Percentiles rank a stretch among this genome's conserved stretches.
Conservation (phyloP, 441 rosid species). For the Manihot esculenta region DNA sequence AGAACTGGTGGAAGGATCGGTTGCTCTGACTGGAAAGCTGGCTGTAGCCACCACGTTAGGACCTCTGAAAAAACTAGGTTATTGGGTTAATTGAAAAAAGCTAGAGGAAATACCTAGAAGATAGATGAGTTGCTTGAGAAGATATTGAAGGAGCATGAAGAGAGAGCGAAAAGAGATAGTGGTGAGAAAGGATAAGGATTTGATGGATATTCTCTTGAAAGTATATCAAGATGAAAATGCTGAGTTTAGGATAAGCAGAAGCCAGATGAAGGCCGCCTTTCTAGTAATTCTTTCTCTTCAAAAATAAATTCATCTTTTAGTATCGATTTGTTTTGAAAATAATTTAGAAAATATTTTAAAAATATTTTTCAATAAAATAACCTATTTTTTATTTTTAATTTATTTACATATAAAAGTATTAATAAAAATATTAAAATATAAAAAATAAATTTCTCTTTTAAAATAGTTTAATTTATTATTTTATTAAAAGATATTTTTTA, state of each 20-base stretch:
- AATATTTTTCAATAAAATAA: too few relatives aligned
- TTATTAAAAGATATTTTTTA: too few relatives aligned
- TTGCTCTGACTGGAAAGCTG: conserved; percentile 6
- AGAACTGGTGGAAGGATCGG: conserved; percentile 29
- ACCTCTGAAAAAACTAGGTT: conserved; percentile 26
- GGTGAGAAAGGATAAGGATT: conserved; percentile 22
- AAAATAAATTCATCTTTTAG: too few relatives aligned
- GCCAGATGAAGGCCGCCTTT: conserved; percentile 37
- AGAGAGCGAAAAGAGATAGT: conserved; percentile 20
- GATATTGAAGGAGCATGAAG: conserved; percentile 40
- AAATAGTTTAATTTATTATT: too few relatives aligned
- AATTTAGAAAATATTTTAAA: too few relatives aligned
- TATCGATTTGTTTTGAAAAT: too few relatives aligned
- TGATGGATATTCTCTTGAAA: conserved; percentile 42
- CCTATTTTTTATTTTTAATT: too few relatives aligned
- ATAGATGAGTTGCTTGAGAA: conserved; percentile 39
- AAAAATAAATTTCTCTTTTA: too few relatives aligned
- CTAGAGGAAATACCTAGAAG: conserved; percentile 24
- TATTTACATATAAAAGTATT: too few relatives aligned
- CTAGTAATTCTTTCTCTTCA: conserved; percentile 18
- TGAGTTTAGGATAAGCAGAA: conserved; percentile 31
- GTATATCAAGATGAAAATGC: conserved; percentile 26
- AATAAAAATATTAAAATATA: too few relatives aligned
- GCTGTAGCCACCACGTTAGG: conserved; percentile 20
- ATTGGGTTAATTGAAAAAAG: conserved; percentile 31